phyloP scores from a whole-genome alignment of 331 rosid species.

The Telfairia occidentalis region DNA sequence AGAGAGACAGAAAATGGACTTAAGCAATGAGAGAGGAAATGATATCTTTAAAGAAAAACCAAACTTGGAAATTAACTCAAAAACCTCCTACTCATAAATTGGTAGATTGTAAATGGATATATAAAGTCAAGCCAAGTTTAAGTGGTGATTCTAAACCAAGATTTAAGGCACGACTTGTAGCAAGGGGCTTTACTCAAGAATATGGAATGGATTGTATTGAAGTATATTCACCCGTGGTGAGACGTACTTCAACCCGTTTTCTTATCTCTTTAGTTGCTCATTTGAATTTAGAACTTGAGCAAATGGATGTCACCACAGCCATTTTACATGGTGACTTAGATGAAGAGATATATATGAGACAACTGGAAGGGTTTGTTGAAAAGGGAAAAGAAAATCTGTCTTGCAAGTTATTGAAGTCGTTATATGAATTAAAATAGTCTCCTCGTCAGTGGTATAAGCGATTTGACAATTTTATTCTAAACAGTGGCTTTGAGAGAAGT shows the following conservation, averaged over 20 bases:
- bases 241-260: neutral
- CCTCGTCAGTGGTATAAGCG: too few species aligned
- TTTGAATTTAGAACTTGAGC: too few species aligned
- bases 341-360: neutral
- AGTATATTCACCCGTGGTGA: neutral
- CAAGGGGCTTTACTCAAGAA: neutral
- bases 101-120: neutral
- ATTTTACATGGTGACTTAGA: neutral
- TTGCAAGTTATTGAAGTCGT: too few species aligned
- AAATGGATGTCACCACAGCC: neutral
- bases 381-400: too few species aligned
- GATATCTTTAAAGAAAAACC: neutral
- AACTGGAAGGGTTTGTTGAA: neutral
- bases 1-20: neutral
- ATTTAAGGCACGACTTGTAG: neutral
- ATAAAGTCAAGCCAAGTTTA: neutral
- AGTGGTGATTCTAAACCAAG: neutral
- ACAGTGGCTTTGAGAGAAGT: too few species aligned
- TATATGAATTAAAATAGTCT: too few species aligned
- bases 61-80: neutral
- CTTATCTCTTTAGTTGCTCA: neutral
- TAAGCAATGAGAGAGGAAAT: neutral
- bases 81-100: neutral
- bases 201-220: neutral
- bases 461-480: too few species aligned